Evolutionary conservation across 257 asterid genomes (phyloP).

Genomic region (Solanum boliviense): DNA sequence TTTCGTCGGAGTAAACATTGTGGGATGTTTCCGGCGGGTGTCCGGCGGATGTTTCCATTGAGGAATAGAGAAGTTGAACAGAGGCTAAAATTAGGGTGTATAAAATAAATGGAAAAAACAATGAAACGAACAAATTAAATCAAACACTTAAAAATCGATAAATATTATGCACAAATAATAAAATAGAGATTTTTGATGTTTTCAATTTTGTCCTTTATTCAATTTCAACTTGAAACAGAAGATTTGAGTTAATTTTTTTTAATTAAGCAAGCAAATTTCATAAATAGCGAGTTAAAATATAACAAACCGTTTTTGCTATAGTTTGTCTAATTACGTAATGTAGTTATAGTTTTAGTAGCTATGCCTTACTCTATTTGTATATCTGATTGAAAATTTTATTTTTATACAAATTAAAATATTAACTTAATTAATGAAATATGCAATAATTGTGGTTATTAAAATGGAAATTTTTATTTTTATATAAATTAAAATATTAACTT

Average conservation of each 20-base stretch:
- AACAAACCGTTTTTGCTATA: too few species aligned
- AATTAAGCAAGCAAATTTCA: too few species aligned
- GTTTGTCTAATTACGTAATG: too few species aligned
- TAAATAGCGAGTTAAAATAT: too few species aligned
- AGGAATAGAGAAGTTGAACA: background rate
- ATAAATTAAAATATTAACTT: too few species aligned
- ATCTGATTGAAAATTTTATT: too few species aligned
- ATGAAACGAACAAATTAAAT: background rate
- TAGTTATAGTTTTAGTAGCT: background rate
- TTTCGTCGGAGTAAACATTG: conserved; percentile 1
- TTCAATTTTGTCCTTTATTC: background rate
- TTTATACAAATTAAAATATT: too few species aligned
- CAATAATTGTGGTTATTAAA: too few species aligned
- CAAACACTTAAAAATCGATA: background rate
- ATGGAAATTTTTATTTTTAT: too few species aligned
- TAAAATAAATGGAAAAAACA: background rate
- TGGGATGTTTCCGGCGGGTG: conserved; percentile 19
- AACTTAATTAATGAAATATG: too few species aligned
- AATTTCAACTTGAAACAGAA: background rate
- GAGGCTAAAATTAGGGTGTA: background rate
- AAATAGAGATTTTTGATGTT: background rate
- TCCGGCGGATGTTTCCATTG: conserved; percentile 35
- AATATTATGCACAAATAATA: background rate
- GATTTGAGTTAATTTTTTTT: background rate
- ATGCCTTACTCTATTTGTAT: too few species aligned